These are phyloP conservation scores for Zoysia matrella DNA, from an alignment of 202 grass and related monocot species.

Conservation along the genomic window DNA sequence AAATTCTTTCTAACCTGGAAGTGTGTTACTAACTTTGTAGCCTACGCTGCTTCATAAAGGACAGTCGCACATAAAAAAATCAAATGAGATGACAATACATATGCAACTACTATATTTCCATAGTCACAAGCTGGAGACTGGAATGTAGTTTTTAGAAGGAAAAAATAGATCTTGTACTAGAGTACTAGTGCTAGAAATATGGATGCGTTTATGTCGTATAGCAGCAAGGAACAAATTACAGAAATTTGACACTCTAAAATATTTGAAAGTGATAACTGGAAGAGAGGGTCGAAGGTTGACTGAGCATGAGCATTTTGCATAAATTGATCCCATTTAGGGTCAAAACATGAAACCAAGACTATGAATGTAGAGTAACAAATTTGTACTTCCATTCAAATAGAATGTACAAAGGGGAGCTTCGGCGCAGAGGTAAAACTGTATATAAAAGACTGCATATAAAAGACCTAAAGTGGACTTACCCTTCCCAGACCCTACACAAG, in stretches of 20 bases:
- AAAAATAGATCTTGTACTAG: neutral
- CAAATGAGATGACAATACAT: neutral
- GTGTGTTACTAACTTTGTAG: neutral
- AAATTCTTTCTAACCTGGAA: slow-evolving; percentile 31
- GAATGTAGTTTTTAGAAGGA: neutral
- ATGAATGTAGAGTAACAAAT: neutral
- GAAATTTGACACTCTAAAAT: neutral
- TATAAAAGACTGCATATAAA: no score
- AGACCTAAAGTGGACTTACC: no score
- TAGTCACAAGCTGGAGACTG: neutral
- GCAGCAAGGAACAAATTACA: neutral
- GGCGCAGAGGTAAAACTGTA: no score
- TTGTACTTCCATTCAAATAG: slow-evolving; percentile 15
- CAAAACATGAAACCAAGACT: neutral
- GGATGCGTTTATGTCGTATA: neutral
- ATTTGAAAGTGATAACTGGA: neutral
- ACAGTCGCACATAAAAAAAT: neutral
- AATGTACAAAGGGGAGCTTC: neutral
- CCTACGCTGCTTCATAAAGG: neutral
- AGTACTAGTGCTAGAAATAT: neutral
- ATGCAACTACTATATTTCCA: neutral
- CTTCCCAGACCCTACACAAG: no score
- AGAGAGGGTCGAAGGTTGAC: neutral
- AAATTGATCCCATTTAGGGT: neutral
- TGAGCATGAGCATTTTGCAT: neutral